A percentile compares a stretch with the other conserved stretches of the same genome.
phyloP scores from a whole-genome alignment of 2,329 filamentous ascomycete species.

The Fusarium mundagurra region DNA sequence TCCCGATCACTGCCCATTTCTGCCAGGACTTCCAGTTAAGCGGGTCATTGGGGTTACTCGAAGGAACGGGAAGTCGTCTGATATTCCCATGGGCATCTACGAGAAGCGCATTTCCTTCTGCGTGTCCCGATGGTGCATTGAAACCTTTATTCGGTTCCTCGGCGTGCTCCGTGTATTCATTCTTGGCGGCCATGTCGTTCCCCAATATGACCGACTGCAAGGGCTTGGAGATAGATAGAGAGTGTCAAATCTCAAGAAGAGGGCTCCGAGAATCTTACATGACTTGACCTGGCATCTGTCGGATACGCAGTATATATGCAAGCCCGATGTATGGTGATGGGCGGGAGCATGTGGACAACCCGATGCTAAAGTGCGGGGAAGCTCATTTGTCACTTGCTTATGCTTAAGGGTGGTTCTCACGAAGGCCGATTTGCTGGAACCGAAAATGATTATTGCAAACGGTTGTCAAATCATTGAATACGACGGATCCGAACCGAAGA shows the following conservation, averaged over 20 bases:
- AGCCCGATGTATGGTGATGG: accelerated
- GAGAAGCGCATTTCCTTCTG: not conserved
- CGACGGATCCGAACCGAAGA: not conserved
- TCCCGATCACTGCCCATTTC: not conserved
- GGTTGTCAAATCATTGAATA: not conserved
- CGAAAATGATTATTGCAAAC: not conserved
- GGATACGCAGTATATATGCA: not conserved
- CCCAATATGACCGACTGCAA: not conserved
- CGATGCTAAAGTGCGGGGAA: not conserved
- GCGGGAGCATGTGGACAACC: not conserved
- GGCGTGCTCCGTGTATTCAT: not conserved
- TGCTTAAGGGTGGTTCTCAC: accelerated
- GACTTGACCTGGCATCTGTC: not conserved
- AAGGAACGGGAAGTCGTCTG: not conserved
- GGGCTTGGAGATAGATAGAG: accelerated
- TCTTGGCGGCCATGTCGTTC: not conserved
- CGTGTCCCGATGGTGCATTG: not conserved
- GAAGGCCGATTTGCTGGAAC: accelerated
- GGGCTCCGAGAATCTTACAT: not conserved
- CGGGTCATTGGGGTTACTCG: not conserved
- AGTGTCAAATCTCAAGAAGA: not conserved
- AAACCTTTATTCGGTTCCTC: not conserved
- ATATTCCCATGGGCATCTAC: not conserved
- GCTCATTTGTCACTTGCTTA: not conserved
- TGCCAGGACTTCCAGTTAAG: not conserved